Percentiles rank a stretch among this genome's conserved stretches.
phyloP scores from a whole-genome alignment of 306 rosid genomes.

The Prunus armeniaca region DNA sequence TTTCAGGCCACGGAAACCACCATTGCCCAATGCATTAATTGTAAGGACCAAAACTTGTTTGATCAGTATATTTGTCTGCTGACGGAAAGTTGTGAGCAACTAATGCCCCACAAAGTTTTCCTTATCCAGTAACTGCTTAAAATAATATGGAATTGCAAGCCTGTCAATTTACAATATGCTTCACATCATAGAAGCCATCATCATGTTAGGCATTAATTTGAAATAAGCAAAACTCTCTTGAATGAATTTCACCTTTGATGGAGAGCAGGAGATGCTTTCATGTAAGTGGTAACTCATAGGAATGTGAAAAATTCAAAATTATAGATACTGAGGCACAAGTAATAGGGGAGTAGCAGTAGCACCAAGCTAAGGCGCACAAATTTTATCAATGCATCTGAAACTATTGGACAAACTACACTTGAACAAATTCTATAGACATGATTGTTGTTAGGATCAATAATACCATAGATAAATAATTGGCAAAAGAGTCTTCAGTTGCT shows the following conservation, averaged over 20 bases:
- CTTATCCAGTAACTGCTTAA: neutral
- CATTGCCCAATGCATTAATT: neutral
- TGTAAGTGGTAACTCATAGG: neutral
- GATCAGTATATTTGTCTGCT: neutral
- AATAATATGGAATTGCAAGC: neutral
- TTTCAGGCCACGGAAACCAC: neutral
- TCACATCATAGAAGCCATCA: neutral
- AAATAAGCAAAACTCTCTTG: neutral
- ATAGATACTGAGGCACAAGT: neutral
- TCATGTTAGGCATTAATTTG: neutral
- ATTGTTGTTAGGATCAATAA: neutral
- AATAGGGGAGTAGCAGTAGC: neutral
- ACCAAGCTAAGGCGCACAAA: neutral
- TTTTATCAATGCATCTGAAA: neutral
- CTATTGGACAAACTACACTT: neutral
- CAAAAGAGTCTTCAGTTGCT: neutral
- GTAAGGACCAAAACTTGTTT: neutral
- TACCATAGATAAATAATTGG: neutral
- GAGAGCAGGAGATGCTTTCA: neutral
- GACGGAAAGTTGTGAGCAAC: neutral
- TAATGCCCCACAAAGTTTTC: neutral
- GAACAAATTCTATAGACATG: neutral
- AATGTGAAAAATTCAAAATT: neutral
- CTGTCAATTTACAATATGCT: neutral
- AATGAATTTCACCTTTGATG: neutral